Evolutionary conservation across 1,284 basidiomycete species (phyloP), one percentile per base, ranked within the genome.

Genomic region (Sanghuangporus baumii): DNA sequence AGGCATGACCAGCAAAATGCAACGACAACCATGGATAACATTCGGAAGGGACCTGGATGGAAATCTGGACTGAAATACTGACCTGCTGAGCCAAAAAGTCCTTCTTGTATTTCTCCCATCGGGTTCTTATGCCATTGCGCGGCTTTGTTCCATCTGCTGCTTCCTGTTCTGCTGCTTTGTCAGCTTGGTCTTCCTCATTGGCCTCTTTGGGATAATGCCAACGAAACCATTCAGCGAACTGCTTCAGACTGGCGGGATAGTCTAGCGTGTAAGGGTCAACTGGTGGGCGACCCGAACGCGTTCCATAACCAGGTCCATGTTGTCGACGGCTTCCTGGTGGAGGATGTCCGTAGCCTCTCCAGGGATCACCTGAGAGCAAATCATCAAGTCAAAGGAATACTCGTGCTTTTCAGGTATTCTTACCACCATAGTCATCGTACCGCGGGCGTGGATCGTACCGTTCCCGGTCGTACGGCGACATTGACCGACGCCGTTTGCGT

Each of bases 101-200:
- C 73, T 93, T 94, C 76, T 93, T 91, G 73, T 96, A 96, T 70
- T 91, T 91, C 74, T 96, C 94, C 85, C 93, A 96, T 58, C 85
- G 84, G 66, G 82, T 74, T 74, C 84, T 85, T 72, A 91, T 90
- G 56, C 89, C 88, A 72, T 93, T 88, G 62, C 89, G 83, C 68
- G 92, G 86, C 75, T 90, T 85, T 59, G 85, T 79, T 60, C 88
- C 90, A 70, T 90, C 86, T 31, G 85, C 88, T 11, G 89, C 89
- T 71, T 90, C 88, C 72, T 86, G 85, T 68, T 91, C 89, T 12
- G 89, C 89, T 66, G 79, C 88, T 74, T 91, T 89, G 77, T 92
- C 88, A 56, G 86, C 85, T 62, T 79, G 84, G 70, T 93, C 91
- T 74, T 93, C 91, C 66, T 92, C 89, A 16, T 78, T 76, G 55